Percentiles rank a stretch among this genome's conserved stretches.
Conservation (phyloP, 306 rosid species). For the Elaeagnus macrophylla region DNA sequence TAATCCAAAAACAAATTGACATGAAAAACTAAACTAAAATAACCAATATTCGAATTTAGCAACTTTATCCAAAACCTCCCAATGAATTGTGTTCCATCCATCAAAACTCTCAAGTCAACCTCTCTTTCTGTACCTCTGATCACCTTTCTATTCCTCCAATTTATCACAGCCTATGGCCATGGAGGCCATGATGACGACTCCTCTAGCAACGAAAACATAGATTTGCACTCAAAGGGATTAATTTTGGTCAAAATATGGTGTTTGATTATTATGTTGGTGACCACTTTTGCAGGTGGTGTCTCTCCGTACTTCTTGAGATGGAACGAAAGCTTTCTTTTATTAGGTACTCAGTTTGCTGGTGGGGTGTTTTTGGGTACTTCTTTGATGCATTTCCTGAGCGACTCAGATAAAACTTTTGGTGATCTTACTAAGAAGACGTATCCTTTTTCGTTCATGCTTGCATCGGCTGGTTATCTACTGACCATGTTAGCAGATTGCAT, state of each 20-base stretch:
- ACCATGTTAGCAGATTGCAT: conserved; percentile 67
- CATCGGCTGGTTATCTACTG: conserved; percentile 48
- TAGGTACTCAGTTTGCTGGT: conserved; percentile 65
- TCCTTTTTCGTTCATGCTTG: conserved; percentile 73
- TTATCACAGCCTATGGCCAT: conserved; percentile 27
- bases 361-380: conserved; percentile 75
- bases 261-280: conserved; percentile 42
- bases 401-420: conserved; percentile 30
- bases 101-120: conserved; percentile 40
- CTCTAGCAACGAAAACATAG: background rate
- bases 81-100: conserved; percentile 28
- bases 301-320: conserved; percentile 58
- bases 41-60: background rate
- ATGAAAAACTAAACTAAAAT: background rate
- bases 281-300: conserved; percentile 53
- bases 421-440: conserved; percentile 49
- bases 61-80: background rate
- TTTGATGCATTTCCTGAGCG: conserved; percentile 71
- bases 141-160: conserved; percentile 13
- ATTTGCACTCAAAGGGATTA: conserved; percentile 34
- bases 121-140: conserved; percentile 19
- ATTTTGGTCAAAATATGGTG: conserved; percentile 66
- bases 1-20: background rate
- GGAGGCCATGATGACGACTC: conserved; percentile 17
- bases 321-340: conserved; percentile 60